Evolutionary conservation across 2,329 filamentous ascomycete genomes (phyloP).

Genomic region (Geosmithia putterillii): DNA sequence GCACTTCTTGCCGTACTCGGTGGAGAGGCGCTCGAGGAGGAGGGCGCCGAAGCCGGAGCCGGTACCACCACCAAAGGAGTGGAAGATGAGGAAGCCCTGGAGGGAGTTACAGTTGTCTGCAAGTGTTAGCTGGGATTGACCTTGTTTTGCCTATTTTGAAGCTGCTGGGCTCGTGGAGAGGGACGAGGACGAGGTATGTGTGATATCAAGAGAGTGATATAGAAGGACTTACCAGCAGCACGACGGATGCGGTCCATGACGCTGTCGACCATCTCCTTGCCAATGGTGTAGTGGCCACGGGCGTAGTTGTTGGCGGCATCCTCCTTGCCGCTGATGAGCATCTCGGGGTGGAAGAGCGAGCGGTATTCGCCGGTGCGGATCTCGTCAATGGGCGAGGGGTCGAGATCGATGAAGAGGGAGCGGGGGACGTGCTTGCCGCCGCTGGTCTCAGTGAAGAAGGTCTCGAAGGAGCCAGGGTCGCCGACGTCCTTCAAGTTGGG

Average conservation of each 20-base stretch:
- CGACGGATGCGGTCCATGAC: slow-evolving; percentile 60
- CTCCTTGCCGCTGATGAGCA: slow-evolving; percentile 62
- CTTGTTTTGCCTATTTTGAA: neutral
- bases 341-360: slow-evolving; percentile 60
- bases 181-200: neutral
- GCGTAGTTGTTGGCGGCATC: slow-evolving; percentile 71
- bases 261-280: slow-evolving; percentile 63
- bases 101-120: slow-evolving; percentile 61
- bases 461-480: slow-evolving; percentile 55
- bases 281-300: slow-evolving; percentile 64
- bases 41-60: slow-evolving; percentile 63
- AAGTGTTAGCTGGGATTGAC: neutral
- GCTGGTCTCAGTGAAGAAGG: slow-evolving; percentile 64
- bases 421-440: slow-evolving; percentile 61
- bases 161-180: neutral
- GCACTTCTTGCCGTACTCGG: slow-evolving; percentile 65
- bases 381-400: slow-evolving; percentile 63
- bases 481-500: slow-evolving; percentile 45
- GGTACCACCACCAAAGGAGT: slow-evolving; percentile 63
- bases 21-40: slow-evolving; percentile 59
- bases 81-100: slow-evolving; percentile 63
- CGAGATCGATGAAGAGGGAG: slow-evolving; percentile 60
- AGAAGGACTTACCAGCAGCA: slow-evolving; percentile 44
- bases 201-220: neutral
- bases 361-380: slow-evolving; percentile 58